Conservation (phyloP, 768 basidiomycete species). For the Calocybe indica region DNA sequence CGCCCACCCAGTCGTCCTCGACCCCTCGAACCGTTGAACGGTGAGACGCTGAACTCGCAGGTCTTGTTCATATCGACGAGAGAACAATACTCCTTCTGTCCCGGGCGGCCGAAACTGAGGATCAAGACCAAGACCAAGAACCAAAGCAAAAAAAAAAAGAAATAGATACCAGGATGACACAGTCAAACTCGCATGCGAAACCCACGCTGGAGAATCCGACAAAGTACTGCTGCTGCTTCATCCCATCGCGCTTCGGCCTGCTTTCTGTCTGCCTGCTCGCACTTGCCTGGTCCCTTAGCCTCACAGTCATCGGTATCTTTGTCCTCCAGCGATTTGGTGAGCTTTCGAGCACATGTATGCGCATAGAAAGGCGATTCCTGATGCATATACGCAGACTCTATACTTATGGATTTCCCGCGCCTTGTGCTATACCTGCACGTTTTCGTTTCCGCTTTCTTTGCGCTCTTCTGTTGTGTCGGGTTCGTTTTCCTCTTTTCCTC, state of each 20-base stretch:
- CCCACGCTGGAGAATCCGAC: conserved; percentile 2
- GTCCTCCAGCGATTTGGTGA: conserved; percentile 5
- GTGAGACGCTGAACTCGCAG: conserved; percentile 1
- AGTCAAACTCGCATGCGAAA: background rate
- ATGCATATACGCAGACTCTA: conserved; percentile 3
- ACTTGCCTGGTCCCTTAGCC: conserved; percentile 7
- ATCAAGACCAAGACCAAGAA: background rate
- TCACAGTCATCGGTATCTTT: conserved; percentile 8
- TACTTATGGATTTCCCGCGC: conserved; percentile 12
- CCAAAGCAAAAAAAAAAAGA: conserved; percentile 1
- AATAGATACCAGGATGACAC: background rate
- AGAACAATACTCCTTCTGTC: too few relatives aligned
- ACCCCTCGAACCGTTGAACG: conserved; percentile 6
- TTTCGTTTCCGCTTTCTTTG: conserved; percentile 10
- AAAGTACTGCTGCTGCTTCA: conserved; percentile 4
- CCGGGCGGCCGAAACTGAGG: too few relatives aligned
- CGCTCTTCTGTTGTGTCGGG: conserved; percentile 12
- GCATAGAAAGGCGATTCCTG: background rate
- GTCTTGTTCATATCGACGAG: conserved; percentile 11
- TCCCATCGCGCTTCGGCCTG: conserved; percentile 6
- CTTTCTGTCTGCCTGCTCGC: conserved; percentile 1
- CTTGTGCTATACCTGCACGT: conserved; percentile 15
- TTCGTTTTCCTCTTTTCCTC: conserved; percentile 2
- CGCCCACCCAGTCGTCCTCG: conserved; percentile 8
- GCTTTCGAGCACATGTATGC: background rate